These are phyloP conservation scores for Puccinia triticina DNA, from an alignment of 1,284 basidiomycete genomes.

Conservation along the genomic window DNA sequence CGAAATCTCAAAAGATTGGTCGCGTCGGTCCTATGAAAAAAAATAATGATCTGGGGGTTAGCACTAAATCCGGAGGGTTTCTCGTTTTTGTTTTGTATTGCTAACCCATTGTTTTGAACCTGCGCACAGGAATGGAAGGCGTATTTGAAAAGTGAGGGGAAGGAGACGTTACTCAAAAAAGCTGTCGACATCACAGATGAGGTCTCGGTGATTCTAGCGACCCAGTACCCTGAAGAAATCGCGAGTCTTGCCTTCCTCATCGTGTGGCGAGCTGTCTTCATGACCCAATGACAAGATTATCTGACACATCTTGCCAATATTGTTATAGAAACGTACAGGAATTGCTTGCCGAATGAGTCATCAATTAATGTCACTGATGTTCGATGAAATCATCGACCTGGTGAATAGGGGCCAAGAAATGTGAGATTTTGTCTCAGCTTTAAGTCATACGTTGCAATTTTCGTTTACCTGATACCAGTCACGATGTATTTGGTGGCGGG, in stretches of 20 bases:
- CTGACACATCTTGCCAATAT: too few species aligned
- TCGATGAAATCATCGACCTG: slow-evolving; percentile 85
- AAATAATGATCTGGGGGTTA: too few species aligned
- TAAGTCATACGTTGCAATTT: not conserved
- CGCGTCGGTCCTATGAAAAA: slow-evolving; percentile 59
- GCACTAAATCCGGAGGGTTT: slow-evolving; percentile 68
- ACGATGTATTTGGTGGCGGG: not conserved
- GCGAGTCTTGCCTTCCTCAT: not conserved
- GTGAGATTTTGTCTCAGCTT: not conserved
- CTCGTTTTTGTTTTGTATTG: slow-evolving; percentile 22
- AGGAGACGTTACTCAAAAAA: slow-evolving; percentile 58
- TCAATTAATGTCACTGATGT: slow-evolving; percentile 80
- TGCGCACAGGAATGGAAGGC: slow-evolving; percentile 58
- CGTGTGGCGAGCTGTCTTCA: not conserved
- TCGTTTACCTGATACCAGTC: not conserved
- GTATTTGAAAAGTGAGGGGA: slow-evolving; percentile 62
- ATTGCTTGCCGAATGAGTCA: slow-evolving; percentile 76
- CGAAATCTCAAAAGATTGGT: slow-evolving; percentile 52
- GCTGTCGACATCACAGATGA: slow-evolving; percentile 76
- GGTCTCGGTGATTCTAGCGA: slow-evolving; percentile 76
- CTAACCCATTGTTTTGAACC: slow-evolving; percentile 17
- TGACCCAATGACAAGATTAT: too few species aligned
- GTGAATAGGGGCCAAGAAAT: slow-evolving; percentile 82
- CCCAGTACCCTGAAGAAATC: slow-evolving; percentile 84
- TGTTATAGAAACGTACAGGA: not conserved